Conservation (phyloP, 495 filamentous ascomycete species). For the Daldinia concentrica region DNA sequence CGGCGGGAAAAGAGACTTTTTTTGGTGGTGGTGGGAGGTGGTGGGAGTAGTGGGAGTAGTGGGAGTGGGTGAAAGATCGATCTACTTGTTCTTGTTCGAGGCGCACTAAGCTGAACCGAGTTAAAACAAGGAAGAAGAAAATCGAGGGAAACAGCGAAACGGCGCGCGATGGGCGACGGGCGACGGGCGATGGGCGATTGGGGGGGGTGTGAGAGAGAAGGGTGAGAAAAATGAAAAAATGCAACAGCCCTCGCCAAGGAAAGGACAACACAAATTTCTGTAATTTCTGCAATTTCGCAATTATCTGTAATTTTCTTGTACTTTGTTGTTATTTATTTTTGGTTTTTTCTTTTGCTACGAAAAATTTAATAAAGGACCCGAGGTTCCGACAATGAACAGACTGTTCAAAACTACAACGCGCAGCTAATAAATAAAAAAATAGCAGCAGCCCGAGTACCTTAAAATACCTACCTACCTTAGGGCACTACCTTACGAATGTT, state of each 20-base stretch:
- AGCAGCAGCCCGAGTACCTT: slow-evolving; percentile 18
- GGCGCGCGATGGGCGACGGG: not conserved
- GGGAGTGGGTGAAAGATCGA: slow-evolving; percentile 36
- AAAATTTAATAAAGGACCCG: slow-evolving; percentile 5
- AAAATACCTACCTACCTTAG: slow-evolving; percentile 17
- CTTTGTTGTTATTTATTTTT: slow-evolving; percentile 3
- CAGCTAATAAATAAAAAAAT: slow-evolving; percentile 6
- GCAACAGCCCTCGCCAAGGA: slow-evolving; percentile 28
- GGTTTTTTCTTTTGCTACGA: not conserved
- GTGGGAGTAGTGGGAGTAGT: slow-evolving; percentile 2
- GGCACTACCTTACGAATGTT: not conserved
- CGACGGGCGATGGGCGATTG: too few relatives aligned
- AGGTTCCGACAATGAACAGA: slow-evolving; percentile 17
- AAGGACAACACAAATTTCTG: slow-evolving; percentile 31
- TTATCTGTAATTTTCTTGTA: slow-evolving; percentile 6
- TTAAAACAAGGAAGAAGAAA: slow-evolving; percentile 32
- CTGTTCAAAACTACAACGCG: slow-evolving; percentile 12
- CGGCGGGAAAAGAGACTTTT: slow-evolving; percentile 5
- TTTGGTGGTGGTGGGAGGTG: slow-evolving; percentile 3
- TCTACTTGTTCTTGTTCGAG: slow-evolving; percentile 34
- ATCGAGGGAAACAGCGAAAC: slow-evolving; percentile 21
- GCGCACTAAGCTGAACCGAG: slow-evolving; percentile 42
- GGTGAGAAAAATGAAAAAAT: slow-evolving; percentile 17
- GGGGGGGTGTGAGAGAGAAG: not conserved
- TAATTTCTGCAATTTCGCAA: not conserved